phyloP scores from a whole-genome alignment of 1,284 basidiomycete species.

The Moesziomyces sp. region DNA sequence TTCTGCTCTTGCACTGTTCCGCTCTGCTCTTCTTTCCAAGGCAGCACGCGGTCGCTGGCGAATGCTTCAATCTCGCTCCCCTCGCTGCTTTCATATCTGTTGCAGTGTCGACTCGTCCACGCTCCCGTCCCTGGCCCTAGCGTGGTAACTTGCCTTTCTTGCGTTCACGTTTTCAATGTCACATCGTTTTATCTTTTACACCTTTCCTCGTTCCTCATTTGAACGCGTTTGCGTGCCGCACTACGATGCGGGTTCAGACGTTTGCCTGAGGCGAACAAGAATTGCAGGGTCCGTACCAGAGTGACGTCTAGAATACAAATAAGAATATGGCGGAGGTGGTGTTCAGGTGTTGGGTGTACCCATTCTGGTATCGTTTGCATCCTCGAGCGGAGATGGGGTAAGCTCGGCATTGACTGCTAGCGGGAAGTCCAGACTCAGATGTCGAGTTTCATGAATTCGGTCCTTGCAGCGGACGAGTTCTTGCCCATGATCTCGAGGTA shows the following conservation, averaged over 20 bases:
- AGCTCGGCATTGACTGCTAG: no score
- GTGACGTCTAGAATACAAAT: not conserved
- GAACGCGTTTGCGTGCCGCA: no score
- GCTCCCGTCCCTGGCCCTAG: no score
- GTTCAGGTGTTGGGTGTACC: slow-evolving; percentile 1
- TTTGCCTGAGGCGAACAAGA: no score
- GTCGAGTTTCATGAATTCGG: slow-evolving; percentile 12
- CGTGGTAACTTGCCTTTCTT: no score
- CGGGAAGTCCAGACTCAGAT: not conserved
- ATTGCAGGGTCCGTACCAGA: not conserved
- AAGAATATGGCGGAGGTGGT: not conserved
- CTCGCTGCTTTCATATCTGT: not conserved
- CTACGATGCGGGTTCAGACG: no score
- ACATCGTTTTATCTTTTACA: not conserved
- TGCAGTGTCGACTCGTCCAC: not conserved
- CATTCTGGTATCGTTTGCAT: not conserved
- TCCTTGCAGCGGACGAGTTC: slow-evolving; percentile 23
- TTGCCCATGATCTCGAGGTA: slow-evolving; percentile 25
- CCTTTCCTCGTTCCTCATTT: not conserved
- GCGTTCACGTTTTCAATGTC: not conserved
- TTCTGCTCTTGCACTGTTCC: not conserved
- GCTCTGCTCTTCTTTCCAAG: not conserved
- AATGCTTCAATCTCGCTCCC: not conserved
- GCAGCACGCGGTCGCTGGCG: not conserved
- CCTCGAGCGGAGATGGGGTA: no score